Base-by-base conservation (phyloP, 1,139 yeast genomes). In the Taphrina pruni region DNA sequence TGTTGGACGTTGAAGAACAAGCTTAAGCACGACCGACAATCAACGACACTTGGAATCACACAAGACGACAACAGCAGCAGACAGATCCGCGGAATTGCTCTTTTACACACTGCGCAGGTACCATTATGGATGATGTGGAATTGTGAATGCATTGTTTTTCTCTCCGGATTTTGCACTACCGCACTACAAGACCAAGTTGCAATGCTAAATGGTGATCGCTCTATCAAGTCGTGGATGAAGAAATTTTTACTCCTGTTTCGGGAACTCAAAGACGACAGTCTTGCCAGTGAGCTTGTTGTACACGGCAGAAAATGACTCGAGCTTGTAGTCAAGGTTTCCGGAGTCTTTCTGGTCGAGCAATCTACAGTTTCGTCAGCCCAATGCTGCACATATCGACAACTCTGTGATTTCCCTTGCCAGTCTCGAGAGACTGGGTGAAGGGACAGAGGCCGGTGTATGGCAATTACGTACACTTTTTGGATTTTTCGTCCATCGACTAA, bases 201-300 rank as follows among this genome's bases (percentile, higher is more conserved):
- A 41, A 17, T 32, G 35, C 45, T 43, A 35, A 54, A 54, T 11
- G 12, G 20, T 20, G 35, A 6, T 8, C 58, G 21, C 21, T 21
- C 36, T 36, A 54, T 54, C 58, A 54, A 54, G 21, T 12, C 14
- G 20, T 20, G 58, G 17, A 26, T 17, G 43, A 6, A 54, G 48
- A n/a, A 45, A 45, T 45, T 45, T 35, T 58, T 58, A 58, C 62
- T 58, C 62, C 62, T 58, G 62, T 54, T 58, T 58, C 17, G 62
- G 62, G 62, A 58, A 58, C 62, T 58, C 62, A 45, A 58, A 58
- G 62, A 92, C 96, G 85, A 94, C 97, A 85, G 92, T 96, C 89
- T 94, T 95, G 86, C 99, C 99, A 80, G 99, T 94, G 84, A 94
- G 91, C 87, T 93, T 93, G 86, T 86, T 85, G 96, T 93, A 94